A percentile compares a stretch with the other conserved stretches of the same genome.
phyloP scores from a whole-genome alignment of 129 eudicot genomes.

The Chrysanthemum seticuspe region DNA sequence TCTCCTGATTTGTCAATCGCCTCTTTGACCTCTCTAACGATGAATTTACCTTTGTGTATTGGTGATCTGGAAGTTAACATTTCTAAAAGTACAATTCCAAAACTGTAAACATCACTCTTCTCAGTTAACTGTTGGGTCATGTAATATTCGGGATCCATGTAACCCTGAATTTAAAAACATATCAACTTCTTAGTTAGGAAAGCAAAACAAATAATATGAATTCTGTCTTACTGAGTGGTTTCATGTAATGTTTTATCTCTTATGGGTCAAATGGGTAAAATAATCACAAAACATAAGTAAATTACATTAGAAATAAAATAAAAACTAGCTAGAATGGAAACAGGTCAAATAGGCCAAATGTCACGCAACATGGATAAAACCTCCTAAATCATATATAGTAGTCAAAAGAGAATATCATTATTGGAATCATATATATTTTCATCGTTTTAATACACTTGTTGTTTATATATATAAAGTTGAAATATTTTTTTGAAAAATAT shows the following conservation, averaged over 20 bases:
- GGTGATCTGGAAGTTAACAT: slow-evolving; percentile 65
- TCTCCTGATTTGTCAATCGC: slow-evolving; percentile 31
- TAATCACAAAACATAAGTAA: too few species aligned
- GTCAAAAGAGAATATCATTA: too few species aligned
- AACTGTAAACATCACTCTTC: slow-evolving; percentile 88
- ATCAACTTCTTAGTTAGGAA: not conserved
- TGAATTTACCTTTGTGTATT: slow-evolving; percentile 60
- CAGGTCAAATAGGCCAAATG: too few species aligned
- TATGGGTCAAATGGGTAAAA: not conserved
- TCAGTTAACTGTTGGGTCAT: slow-evolving; percentile 76
- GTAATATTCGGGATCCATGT: slow-evolving; percentile 92
- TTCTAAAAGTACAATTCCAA: slow-evolving; percentile 81
- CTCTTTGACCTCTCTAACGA: slow-evolving; percentile 53
- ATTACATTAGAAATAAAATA: not conserved
- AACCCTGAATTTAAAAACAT: slow-evolving; percentile 55
- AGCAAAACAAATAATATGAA: not conserved
- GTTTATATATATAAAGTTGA: too few species aligned
- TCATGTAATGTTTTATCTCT: too few species aligned
- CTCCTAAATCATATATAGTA: too few species aligned
- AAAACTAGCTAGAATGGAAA: not conserved
- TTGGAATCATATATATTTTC: too few species aligned
- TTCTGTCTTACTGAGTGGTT: not conserved
- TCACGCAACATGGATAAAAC: too few species aligned
- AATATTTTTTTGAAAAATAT: too few species aligned
- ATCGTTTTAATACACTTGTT: too few species aligned